Base-by-base conservation (phyloP, 2,329 filamentous ascomycete species). In the Cadophora sp. region DNA sequence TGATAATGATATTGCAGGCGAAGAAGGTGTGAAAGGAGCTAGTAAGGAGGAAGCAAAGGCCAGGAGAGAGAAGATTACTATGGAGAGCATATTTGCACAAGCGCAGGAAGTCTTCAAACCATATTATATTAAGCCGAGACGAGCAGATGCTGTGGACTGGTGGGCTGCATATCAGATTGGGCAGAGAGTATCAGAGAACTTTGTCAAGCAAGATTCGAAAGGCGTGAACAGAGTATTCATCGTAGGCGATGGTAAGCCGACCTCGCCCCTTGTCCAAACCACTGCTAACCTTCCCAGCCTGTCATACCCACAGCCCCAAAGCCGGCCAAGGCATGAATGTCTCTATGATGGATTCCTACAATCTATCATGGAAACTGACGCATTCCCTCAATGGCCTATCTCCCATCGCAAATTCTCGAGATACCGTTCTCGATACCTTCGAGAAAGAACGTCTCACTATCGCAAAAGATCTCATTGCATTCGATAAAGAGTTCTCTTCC, bases 11-110 rank as follows among this genome's bases (percentile, higher is more conserved):
- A 78, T 82, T 14, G 67, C 78, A 1, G 77, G 74, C 2, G 75
- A 76, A 12, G 53, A 55, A 8, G 46, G 29, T 7, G 16, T 22
- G 8, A 68, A 65, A 51, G 68, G 81, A 1, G 37, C 31, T 4
- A 40, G 19, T 12, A 65, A 65, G 48, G 68, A 80, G 2, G 78
- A 80, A 55, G 76, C 75, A 0, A 68, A 76, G 48, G 66, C 53
- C 26, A 66, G 61, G 22, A 75, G 75, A 29, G 65, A 71, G 0
- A 75, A 77, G 34, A 78, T 79, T 6, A 84, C 87, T 5, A 84
- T 91, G 69, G 86, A 90, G 37, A 91, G 90, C 72, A 89, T 93
- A 64, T 91, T 92, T 84, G 83, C 86, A 72, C 86, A 88, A 40
- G 89, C 88, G 6, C 83, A 82, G 74, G 82, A 85, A 72, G 88